Evolutionary conservation across 257 asterid genomes (phyloP).

Genomic region (Przewalskia tangutica): DNA sequence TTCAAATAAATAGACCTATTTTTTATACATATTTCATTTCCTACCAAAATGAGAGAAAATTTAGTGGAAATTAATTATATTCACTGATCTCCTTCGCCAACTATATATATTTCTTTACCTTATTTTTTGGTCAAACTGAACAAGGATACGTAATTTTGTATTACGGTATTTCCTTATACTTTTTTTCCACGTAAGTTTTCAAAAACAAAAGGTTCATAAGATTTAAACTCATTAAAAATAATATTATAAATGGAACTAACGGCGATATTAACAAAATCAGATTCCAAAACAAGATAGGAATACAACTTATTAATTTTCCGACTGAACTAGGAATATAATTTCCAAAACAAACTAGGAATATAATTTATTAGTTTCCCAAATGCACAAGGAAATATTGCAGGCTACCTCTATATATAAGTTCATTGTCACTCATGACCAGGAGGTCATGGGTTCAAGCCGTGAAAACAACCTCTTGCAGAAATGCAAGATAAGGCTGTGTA

Average conservation of each 20-base stretch:
- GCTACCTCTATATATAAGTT: not conserved
- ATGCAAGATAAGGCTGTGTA: no score
- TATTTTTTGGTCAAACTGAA: not conserved
- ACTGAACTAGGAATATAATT: no score
- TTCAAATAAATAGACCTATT: not conserved
- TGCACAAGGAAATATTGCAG: no score
- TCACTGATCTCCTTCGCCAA: not conserved
- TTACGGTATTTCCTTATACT: not conserved
- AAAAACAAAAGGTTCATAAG: not conserved
- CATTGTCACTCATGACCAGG: not conserved
- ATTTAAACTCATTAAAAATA: not conserved
- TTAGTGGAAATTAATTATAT: no score
- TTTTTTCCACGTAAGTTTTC: not conserved
- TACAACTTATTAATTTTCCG: not conserved
- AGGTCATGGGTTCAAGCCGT: no score
- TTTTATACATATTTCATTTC: no score
- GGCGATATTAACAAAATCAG: not conserved
- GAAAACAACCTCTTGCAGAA: no score
- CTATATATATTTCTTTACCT: no score
- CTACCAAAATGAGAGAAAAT: not conserved
- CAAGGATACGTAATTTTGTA: not conserved
- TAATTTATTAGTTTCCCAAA: no score
- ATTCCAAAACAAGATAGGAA: not conserved
- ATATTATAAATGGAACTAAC: no score
- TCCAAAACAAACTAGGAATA: no score